Conservation (phyloP, 2,329 filamentous ascomycete genomes). For the Cyphellophora attinorum region DNA sequence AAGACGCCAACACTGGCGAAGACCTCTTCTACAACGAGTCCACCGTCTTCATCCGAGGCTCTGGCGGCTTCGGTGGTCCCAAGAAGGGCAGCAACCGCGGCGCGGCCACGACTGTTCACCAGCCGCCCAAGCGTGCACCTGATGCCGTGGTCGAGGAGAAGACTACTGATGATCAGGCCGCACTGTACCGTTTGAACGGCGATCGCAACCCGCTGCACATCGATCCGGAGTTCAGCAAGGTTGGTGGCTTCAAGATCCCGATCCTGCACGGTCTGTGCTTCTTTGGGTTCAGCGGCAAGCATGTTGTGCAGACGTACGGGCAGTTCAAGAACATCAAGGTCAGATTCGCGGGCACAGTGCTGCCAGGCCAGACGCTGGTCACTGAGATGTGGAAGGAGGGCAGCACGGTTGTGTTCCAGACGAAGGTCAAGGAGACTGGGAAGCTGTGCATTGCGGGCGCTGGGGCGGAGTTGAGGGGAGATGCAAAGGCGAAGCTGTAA, state of each 20-base stretch:
- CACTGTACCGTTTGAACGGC: conserved; percentile 83
- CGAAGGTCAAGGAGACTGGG: conserved; percentile 83
- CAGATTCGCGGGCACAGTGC: conserved; percentile 73
- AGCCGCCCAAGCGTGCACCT: conserved; percentile 64
- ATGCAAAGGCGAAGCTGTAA: conserved; percentile 14
- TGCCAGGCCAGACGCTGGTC: conserved; percentile 66
- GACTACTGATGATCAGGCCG: conserved; percentile 85
- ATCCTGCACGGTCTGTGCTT: conserved; percentile 97
- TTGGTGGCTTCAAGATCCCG: conserved; percentile 86
- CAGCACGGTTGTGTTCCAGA: conserved; percentile 71
- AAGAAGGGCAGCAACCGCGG: conserved; percentile 71
- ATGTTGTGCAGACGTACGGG: conserved; percentile 75
- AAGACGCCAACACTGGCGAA: conserved; percentile 75
- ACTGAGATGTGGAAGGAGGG: conserved; percentile 94
- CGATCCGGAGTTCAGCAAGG: conserved; percentile 86
- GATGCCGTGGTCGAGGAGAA: conserved; percentile 77
- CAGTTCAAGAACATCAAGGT: conserved; percentile 87
- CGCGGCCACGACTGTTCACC: conserved; percentile 68
- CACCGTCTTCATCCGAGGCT: conserved; percentile 84
- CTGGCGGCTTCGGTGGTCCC: conserved; percentile 79
- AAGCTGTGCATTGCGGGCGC: conserved; percentile 77
- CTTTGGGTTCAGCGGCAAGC: conserved; percentile 85
- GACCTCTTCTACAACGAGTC: conserved; percentile 95
- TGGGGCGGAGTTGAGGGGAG: conserved; percentile 57
- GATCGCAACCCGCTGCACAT: conserved; percentile 96